Percentiles rank a stretch among this genome's conserved stretches.
phyloP scores from a whole-genome alignment of 1,284 basidiomycete genomes.

The Fistulinella staudtii region DNA sequence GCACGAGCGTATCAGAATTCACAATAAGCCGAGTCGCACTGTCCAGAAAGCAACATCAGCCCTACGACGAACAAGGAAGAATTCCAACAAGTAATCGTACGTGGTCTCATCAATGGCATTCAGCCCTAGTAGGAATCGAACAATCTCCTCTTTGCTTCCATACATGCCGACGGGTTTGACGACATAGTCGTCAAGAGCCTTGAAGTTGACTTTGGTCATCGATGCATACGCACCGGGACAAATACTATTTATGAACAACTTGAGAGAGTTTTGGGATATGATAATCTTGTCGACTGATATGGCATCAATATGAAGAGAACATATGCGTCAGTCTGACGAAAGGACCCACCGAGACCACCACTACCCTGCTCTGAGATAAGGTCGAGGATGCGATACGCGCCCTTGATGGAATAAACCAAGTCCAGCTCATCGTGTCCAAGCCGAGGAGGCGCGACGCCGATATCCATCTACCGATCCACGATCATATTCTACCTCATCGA shows the following conservation, averaged over 20 bases:
- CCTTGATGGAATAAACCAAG: slow-evolving; percentile 32
- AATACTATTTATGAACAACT: slow-evolving; percentile 42
- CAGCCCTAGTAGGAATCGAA: slow-evolving; percentile 39
- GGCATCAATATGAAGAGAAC: background rate
- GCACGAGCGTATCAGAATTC: slow-evolving; percentile 17
- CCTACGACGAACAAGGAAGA: background rate
- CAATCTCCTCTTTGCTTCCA: slow-evolving; percentile 49
- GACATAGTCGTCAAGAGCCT: slow-evolving; percentile 39
- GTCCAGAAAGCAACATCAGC: background rate
- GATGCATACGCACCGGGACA: slow-evolving; percentile 44
- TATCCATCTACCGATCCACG: slow-evolving; percentile 19
- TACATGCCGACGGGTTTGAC: slow-evolving; percentile 54
- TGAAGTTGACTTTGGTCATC: slow-evolving; percentile 52
- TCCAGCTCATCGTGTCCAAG: slow-evolving; percentile 20
- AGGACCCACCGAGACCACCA: slow-evolving; percentile 44
- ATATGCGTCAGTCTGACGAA: background rate
- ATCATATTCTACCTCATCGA: background rate
- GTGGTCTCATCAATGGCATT: slow-evolving; percentile 34
- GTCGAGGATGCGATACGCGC: slow-evolving; percentile 51
- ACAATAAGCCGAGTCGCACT: slow-evolving; percentile 22
- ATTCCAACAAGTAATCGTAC: slow-evolving; percentile 29
- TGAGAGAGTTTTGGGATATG: slow-evolving; percentile 46
- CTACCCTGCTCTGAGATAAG: slow-evolving; percentile 48
- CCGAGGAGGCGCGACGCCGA: slow-evolving; percentile 10
- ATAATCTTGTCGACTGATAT: slow-evolving; percentile 53